Evolutionary conservation across 2,329 filamentous ascomycete genomes (phyloP).

Genomic region (Aspergillus japonicus): DNA sequence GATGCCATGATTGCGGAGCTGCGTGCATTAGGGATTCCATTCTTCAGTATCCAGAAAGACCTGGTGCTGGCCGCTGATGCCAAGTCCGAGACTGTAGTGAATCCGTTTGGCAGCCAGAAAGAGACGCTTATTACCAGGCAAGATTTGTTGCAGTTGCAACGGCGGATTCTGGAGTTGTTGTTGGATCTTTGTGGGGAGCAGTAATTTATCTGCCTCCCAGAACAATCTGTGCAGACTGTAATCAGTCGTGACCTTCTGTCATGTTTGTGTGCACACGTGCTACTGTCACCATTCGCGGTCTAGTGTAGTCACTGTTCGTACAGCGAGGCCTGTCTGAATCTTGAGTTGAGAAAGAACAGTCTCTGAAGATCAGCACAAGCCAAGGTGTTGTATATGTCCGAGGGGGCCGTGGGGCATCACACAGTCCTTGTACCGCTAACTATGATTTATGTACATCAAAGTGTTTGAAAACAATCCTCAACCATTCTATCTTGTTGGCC

Average conservation of each 20-base stretch:
- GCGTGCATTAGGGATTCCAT: conserved; percentile 58
- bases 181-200: conserved; percentile 51
- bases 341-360: background rate
- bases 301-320: background rate
- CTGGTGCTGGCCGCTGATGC: conserved; percentile 18
- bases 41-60: conserved; percentile 57
- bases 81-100: background rate
- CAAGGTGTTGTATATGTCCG: background rate
- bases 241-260: no score
- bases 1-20: conserved; percentile 57
- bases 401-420: background rate
- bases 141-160: conserved; percentile 47
- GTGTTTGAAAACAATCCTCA: conserved; percentile 8
- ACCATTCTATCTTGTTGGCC: conserved; percentile 22
- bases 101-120: background rate
- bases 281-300: background rate
- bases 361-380: background rate
- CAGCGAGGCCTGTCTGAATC: background rate
- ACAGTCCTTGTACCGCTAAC: conserved; percentile 8
- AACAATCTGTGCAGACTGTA: background rate
- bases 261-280: no score
- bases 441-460: conserved; percentile 26
- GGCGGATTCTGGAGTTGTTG: conserved; percentile 50
- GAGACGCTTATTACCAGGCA: conserved; percentile 35
- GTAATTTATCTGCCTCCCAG: background rate